Evolutionary conservation across 495 filamentous ascomycete species (phyloP), one percentile per base, ranked within the genome.

Genomic region (Penicillium pulvis): DNA sequence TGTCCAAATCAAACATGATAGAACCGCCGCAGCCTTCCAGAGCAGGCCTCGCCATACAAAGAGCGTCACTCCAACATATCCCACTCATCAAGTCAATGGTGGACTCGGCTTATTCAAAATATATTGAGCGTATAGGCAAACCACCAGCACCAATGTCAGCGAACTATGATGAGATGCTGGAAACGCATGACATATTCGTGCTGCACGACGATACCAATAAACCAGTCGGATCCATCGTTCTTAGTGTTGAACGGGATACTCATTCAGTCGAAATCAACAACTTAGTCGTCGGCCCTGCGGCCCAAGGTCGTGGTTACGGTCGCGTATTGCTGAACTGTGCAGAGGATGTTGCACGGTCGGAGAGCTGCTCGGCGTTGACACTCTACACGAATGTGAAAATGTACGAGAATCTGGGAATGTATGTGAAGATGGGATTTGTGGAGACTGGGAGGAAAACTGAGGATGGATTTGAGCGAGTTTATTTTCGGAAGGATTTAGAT

Each of bases 301-400:
- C 60, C 0, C 73, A 75, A 43, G 65, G 69, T 19, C 62, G 51
- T 30, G 73, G 73, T 2, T 76, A 74, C 46, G 73, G 71, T 14
- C 63, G 64, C 9, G 47, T 64, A 1, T 51, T 75, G 42, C 65
- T 75, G 62, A 49, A 56, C 0, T 47, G 52, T 33, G 67, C 58
- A 0, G 67, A 70, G 44, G 36, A 42, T 2, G 17, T 57, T 43
- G 65, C 59, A 0, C 45, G 30, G 23, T 42, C 46, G 16, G 44
- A 56, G 35, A 43, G 30, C 12, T 57, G 31, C 2, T 33, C 6
- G 4, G 62, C 58, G 1, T 9, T 76, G 17, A 68, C 54, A 1
- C 57, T 76, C 2, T 75, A 62, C 44, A 75, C 74, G 0, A 76
- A 76, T 64, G 69, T 65, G 41, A 72, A 71, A 26, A 76, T 75